Conservation (phyloP, 2,329 filamentous ascomycete species). For the Zelopaecilomyces penicillatus region DNA sequence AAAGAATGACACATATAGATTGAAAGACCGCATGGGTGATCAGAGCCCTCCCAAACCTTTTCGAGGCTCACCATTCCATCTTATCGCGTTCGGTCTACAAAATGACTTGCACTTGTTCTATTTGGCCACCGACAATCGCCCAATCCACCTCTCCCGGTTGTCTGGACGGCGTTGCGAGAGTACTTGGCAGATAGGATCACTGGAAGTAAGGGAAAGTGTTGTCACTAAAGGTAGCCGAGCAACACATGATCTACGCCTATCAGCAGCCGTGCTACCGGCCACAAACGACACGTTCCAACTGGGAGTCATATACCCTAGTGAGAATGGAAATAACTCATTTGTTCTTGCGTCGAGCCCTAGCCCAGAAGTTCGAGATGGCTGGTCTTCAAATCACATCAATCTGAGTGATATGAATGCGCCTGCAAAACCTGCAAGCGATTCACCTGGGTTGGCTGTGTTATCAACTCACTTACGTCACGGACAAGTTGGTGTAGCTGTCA, state of each 20-base stretch:
- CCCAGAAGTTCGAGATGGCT: not conserved
- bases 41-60: not conserved
- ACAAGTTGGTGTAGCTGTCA: not conserved
- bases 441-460: not conserved
- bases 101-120: slow-evolving; percentile 5
- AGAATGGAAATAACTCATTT: not conserved
- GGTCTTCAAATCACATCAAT: not conserved
- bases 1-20: not conserved
- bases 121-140: not conserved
- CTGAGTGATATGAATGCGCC: not conserved
- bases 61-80: not conserved
- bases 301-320: not conserved
- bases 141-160: not conserved
- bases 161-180: not conserved
- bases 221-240: not conserved
- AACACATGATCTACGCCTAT: not conserved
- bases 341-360: not conserved
- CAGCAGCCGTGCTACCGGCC: not conserved
- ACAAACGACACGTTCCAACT: not conserved
- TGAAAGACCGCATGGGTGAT: not conserved
- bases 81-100: not conserved
- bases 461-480: not conserved
- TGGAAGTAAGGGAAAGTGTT: not conserved
- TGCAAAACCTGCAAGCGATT: not conserved
- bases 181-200: not conserved